Evolutionary conservation across 75 land plant genomes (phyloP), one percentile per base, ranked within the genome.

Genomic region (Pinus tabuliformis): DNA sequence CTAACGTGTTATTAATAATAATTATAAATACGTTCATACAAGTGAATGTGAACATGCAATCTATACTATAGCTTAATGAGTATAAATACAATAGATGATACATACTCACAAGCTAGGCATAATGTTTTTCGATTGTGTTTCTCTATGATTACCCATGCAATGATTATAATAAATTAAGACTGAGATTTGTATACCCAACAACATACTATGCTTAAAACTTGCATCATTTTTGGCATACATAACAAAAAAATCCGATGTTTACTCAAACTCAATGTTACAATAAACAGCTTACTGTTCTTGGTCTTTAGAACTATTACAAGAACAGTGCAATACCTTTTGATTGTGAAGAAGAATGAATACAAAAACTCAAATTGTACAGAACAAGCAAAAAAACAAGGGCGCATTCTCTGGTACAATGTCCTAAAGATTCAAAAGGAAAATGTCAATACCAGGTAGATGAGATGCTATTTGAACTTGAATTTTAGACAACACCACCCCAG

Each of bases 241-340:
- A 36, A 39, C 71, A 37, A 37, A 42, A 20, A 20, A 37, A 21
- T 68, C 45, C 18, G 70, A 36, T 66, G 6, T 45, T 68, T 45
- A 2, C 71, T 42, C 71, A 39, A 68, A 68, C 71, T 68, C 52
- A 68, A 39, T 37, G 42, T 68, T 68, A 68, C 49, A 68, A 68
- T 68, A 37, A 68, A 68, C 71, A 68, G 52, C 71, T 68, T 42
- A 68, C 71, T 68, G 71, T 45, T 68, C 71, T 42, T 68, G 71
- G 71, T 42, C 52, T 68, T n/a, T 20, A 68, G 33, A 68, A 68
- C 12, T 42, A 45, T 52, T 68, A 2, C 71, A 68, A 68, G 71
- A 68, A 68, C 71, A 68, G 71, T 42, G 71, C 71, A 42, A 13
- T 68, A 42, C 71, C 16, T 68, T 68, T 37, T n/a, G n/a, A 18